Conservation (phyloP, 192 early-diverging fungal species). For the Gamsiella multidivaricata region DNA sequence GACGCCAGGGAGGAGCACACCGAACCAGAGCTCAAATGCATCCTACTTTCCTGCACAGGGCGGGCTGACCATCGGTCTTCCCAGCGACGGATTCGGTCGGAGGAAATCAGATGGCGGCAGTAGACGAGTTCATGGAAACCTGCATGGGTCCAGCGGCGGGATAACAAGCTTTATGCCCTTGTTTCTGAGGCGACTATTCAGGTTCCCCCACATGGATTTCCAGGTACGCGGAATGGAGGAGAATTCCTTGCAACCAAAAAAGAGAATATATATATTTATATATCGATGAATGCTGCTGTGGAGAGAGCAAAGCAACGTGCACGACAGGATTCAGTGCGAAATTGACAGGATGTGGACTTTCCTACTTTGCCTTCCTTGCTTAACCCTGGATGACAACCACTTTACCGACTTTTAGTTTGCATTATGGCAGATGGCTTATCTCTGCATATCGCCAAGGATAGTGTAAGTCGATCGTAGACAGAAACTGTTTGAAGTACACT, state of each 20-base stretch:
- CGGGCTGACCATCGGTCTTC: constrained; percentile 43
- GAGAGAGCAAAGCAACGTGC: too few relatives aligned
- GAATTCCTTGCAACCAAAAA: background rate
- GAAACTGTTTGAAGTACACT: too few relatives aligned
- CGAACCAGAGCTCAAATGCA: constrained; percentile 17
- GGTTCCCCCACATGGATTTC: constrained; percentile 86
- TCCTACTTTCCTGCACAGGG: constrained; percentile 32
- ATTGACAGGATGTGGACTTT: too few relatives aligned
- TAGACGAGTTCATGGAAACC: constrained; percentile 3
- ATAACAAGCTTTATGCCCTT: constrained; percentile 59
- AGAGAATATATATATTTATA: too few relatives aligned
- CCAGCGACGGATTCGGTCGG: constrained; percentile 22
- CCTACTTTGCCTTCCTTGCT: background rate
- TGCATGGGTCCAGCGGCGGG: constrained; percentile 1
- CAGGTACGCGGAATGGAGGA: constrained; percentile 48
- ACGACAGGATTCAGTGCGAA: too few relatives aligned
- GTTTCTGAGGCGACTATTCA: constrained; percentile 62
- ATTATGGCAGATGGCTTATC: constrained; percentile 89
- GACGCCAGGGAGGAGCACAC: constrained; percentile 47
- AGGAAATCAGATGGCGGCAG: constrained; percentile 33
- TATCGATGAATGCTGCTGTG: too few relatives aligned
- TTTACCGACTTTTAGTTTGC: constrained; percentile 67
- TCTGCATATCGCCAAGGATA: constrained; percentile 81
- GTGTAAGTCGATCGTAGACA: constrained; percentile 75
- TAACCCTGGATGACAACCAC: background rate